Percentiles rank a stretch among this genome's conserved stretches.
Conservation (phyloP, 768 basidiomycete genomes). For the Xanthoconium purpureum region DNA sequence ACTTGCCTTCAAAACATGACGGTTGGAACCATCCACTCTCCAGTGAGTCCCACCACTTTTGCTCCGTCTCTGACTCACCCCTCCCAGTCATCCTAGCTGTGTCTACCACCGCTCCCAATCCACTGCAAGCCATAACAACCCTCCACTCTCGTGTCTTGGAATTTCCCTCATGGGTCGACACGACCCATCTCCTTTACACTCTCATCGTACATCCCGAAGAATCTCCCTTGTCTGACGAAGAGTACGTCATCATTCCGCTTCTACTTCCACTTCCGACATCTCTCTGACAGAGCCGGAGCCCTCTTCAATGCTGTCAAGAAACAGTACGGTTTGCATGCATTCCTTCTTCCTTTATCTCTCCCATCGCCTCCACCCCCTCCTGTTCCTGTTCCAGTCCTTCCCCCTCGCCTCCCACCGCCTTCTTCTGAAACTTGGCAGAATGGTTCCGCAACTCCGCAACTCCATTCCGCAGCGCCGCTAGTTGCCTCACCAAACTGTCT, state of each 20-base stretch:
- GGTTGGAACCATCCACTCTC: constrained; percentile 88
- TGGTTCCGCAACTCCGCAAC: constrained; percentile 5
- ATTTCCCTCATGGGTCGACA: constrained; percentile 80
- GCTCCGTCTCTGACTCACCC: constrained; percentile 9
- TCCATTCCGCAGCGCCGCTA: not conserved
- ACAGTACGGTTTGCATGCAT: constrained; percentile 76
- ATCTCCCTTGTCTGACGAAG: constrained; percentile 72
- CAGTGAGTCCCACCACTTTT: constrained; percentile 43
- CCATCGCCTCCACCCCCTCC: constrained; percentile 63
- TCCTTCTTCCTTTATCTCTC: constrained; percentile 61
- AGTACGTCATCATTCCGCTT: constrained; percentile 49
- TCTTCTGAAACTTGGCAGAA: constrained; percentile 24
- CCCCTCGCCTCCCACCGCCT: constrained; percentile 65
- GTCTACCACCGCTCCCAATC: constrained; percentile 79
- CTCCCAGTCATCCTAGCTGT: constrained; percentile 72
- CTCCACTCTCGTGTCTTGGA: constrained; percentile 66
- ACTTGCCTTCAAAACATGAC: constrained; percentile 65
- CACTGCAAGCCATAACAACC: constrained; percentile 72
- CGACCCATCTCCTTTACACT: constrained; percentile 65
- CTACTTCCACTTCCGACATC: constrained; percentile 6
- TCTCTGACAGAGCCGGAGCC: constrained; percentile 58
- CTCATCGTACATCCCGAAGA: constrained; percentile 72
- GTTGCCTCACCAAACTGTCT: constrained; percentile 34
- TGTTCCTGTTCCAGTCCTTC: constrained; percentile 60
- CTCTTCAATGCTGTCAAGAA: constrained; percentile 86